Evolutionary conservation across 306 rosid genomes (phyloP).

Genomic region (Sphenostylis stenocarpa): DNA sequence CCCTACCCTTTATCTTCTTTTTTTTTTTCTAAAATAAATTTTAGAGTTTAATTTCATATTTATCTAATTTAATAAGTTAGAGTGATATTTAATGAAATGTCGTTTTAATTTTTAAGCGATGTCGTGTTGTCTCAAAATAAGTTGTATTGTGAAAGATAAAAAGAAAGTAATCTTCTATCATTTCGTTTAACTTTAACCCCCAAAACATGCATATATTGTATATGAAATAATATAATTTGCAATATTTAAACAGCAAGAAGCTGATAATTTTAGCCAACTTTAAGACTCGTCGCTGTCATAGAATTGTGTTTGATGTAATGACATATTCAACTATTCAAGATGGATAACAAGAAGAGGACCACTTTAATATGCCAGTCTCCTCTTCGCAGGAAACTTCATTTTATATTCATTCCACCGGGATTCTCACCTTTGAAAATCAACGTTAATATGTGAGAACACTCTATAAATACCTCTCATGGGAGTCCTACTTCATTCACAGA

Average conservation of each 20-base stretch:
- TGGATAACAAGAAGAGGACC: neutral
- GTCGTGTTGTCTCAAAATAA: no score
- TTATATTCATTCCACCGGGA: neutral
- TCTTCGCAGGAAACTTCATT: neutral
- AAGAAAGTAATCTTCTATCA: no score
- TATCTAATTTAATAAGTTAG: no score
- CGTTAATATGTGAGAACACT: neutral
- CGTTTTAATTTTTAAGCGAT: no score
- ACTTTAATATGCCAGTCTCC: neutral
- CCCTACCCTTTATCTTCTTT: no score
- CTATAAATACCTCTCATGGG: neutral
- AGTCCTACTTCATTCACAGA: neutral
- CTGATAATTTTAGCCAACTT: neutral
- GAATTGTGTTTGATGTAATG: neutral
- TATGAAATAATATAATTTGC: neutral
- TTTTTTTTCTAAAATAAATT: no score
- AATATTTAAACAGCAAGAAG: neutral
- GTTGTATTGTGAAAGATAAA: no score
- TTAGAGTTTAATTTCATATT: no score
- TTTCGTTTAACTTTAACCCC: neutral
- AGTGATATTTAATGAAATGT: no score
- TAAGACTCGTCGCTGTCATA: neutral
- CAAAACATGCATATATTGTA: neutral
- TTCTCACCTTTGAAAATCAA: slow-evolving; percentile 5
- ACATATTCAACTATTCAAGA: neutral